phyloP scores from a whole-genome alignment of 306 rosid genomes.

The Arachis hypogaea region DNA sequence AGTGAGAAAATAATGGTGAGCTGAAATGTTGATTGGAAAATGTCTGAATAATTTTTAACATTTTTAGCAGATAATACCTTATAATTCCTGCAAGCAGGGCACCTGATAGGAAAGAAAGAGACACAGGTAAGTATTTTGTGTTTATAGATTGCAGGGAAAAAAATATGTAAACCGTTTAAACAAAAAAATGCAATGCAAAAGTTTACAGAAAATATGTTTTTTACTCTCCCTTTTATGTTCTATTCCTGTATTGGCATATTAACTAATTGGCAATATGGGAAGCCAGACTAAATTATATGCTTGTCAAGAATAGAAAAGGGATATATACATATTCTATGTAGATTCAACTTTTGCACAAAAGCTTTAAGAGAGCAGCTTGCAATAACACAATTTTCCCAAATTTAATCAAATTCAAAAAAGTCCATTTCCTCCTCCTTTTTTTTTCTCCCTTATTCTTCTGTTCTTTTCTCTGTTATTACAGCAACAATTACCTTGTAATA shows the following conservation, averaged over 20 bases:
- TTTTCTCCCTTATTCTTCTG: neutral
- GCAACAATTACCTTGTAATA: constrained; percentile 8
- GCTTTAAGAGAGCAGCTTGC: neutral
- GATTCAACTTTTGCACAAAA: neutral
- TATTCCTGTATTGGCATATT: constrained; percentile 2
- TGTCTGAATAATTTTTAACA: neutral
- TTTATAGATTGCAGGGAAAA: constrained; percentile 12
- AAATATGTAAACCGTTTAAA: constrained; percentile 18
- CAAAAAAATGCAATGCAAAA: constrained; percentile 18
- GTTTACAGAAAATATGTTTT: neutral
- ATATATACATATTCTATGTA: no score
- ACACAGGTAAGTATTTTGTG: constrained; percentile 35
- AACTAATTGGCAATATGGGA: neutral
- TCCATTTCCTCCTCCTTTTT: constrained; percentile 1
- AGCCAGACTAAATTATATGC: neutral
- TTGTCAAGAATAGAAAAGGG: neutral
- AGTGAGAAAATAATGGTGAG: constrained; percentile 29
- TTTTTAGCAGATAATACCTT: constrained; percentile 62
- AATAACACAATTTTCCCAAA: neutral
- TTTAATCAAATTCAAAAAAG: constrained; percentile 2
- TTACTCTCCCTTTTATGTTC: neutral
- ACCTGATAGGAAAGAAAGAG: constrained; percentile 60
- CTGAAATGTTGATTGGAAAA: constrained; percentile 4
- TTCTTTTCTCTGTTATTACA: constrained; percentile 15
- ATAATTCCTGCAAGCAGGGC: constrained; percentile 97